A percentile compares a stretch with the other conserved stretches of the same genome.
Conservation (phyloP, 495 filamentous ascomycete genomes). For the Paragyromitra xinjiangensis region DNA sequence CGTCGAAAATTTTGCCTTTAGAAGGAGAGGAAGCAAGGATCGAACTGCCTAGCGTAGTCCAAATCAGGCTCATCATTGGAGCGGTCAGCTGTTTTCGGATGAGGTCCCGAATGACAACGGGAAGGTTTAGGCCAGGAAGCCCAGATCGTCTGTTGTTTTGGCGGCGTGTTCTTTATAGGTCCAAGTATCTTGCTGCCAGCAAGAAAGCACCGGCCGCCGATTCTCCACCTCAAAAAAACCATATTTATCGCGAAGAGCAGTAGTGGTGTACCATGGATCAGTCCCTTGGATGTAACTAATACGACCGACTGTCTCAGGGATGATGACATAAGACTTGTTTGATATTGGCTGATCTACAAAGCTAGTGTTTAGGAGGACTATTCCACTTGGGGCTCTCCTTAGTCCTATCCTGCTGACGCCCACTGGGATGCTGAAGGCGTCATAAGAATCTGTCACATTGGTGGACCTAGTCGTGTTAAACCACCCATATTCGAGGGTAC, state of each 20-base stretch:
- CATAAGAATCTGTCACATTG: background rate
- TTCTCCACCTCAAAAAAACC: background rate
- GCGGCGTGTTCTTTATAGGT: background rate
- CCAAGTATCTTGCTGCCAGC: conserved; percentile 22
- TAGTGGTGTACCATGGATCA: background rate
- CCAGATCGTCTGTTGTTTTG: background rate
- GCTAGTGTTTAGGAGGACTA: too few species aligned
- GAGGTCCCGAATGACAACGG: background rate
- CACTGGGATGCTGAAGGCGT: background rate
- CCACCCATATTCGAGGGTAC: background rate
- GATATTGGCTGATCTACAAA: too few species aligned
- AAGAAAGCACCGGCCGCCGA: conserved; percentile 1
- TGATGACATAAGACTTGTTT: background rate
- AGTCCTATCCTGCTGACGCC: background rate
- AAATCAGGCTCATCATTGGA: conserved; percentile 15
- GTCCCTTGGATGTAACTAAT: background rate
- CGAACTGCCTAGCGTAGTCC: background rate
- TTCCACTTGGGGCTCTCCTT: background rate
- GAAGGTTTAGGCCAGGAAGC: conserved; percentile 4
- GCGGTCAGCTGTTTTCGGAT: background rate
- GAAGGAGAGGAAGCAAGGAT: background rate
- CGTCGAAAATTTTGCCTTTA: background rate
- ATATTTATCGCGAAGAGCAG: too few species aligned
- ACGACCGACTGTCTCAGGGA: background rate
- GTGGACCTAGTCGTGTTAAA: background rate